Percentiles rank a stretch among this genome's conserved stretches.
phyloP scores from a whole-genome alignment of 23 red algal genomes.

The Gracilaria vermiculophylla region DNA sequence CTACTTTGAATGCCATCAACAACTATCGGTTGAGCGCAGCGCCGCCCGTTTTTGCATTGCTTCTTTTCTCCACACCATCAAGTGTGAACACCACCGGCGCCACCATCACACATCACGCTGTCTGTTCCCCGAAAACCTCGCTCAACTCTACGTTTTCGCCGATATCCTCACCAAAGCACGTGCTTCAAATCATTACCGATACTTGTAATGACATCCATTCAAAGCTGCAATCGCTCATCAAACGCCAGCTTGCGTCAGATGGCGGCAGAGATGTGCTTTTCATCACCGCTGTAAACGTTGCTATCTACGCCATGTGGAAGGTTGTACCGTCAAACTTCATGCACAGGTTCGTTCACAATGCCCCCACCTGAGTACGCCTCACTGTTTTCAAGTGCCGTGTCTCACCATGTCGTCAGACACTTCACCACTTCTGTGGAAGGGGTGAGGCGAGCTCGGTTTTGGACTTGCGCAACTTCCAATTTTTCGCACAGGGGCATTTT shows the following conservation, averaged over 20 bases:
- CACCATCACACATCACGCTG: background rate
- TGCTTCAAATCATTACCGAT: background rate
- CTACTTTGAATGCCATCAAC: background rate
- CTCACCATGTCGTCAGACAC: slow-evolving; percentile 13
- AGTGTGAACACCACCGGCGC: background rate
- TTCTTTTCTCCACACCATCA: background rate
- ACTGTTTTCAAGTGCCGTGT: background rate
- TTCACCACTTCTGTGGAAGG: slow-evolving; percentile 60
- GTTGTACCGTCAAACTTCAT: slow-evolving; percentile 54
- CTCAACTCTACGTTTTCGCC: background rate
- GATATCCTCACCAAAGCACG: background rate
- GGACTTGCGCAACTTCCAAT: slow-evolving; percentile 61
- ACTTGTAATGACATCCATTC: background rate
- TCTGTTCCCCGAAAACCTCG: background rate
- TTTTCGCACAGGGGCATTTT: slow-evolving; percentile 68
- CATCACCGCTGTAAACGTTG: slow-evolving; percentile 63
- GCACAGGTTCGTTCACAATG: slow-evolving; percentile 51
- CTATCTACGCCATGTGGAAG: slow-evolving; percentile 76
- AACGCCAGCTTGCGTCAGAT: background rate
- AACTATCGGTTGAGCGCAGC: background rate
- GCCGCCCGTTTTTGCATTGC: background rate
- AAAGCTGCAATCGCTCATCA: background rate
- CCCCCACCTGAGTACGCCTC: background rate
- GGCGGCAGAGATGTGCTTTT: slow-evolving; percentile 35
- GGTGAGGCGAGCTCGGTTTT: slow-evolving; percentile 39